Evolutionary conservation across 2,329 filamentous ascomycete genomes (phyloP), one percentile per base, ranked within the genome.

Genomic region (Verticillium klebahnii): DNA sequence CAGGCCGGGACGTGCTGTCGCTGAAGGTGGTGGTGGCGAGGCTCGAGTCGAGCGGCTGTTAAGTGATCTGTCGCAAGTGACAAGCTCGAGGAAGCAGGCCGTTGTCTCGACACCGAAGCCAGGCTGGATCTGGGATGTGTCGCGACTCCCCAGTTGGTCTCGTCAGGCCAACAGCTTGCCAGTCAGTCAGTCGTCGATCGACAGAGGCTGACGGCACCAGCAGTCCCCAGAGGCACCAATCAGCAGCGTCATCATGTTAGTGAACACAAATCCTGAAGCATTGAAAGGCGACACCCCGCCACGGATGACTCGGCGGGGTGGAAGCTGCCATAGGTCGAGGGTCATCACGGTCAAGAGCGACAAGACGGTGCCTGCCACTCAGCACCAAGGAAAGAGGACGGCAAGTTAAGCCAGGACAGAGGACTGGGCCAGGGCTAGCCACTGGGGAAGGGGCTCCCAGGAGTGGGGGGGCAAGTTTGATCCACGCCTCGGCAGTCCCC

Each of bases 401-500:
- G 25, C 25, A 29, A 29, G 25, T 29, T 4, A 5, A 29, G 25
- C 25, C 34, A 37, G 58, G 45, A 14, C 40, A 55, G 50, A 59
- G 23, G 14, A 19, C 25, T 11, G 32, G 25, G 19, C 39, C 7
- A 29, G 29, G 5, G 32, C 40, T 9, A 50, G 19, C 23, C 12
- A 25, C 5, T 25, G 50, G 23, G 45, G 19, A 52, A 29, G 45
- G 45, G 45, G 19, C 5, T 19, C 9, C 17, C 17, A 11, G 17
- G 45, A 52, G 45, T 52, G 45, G 45, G 45, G 45, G 45, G 8
- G 23, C 23, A 23, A 52, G 65, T 66, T 65, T 66, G 65, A 66
- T 64, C 61, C 59, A 61, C 63, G 23, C n/a, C 36, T 37, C 61
- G 39, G 62, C 60, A 59, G 60, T 54, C 14, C 29, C 39, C 2